A percentile compares a stretch with the other conserved stretches of the same genome.
Evolutionary conservation across 2,329 filamentous ascomycete species (phyloP).

Genomic region (Aspergillus terreus): DNA sequence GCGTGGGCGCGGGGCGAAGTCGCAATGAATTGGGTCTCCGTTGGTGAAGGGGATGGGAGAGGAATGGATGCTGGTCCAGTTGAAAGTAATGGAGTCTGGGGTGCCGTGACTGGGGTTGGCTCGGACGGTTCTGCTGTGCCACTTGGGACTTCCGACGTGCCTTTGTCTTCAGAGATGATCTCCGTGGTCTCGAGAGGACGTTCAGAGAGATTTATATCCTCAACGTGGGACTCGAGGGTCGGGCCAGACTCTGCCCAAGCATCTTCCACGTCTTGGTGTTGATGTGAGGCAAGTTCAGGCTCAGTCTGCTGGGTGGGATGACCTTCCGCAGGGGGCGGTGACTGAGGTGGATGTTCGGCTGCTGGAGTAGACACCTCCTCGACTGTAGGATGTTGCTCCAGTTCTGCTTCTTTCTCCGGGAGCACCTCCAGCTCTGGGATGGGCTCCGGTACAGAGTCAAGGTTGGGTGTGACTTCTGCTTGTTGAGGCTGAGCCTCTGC

Average conservation of each 20-base stretch:
- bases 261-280: constrained; percentile 18
- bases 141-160: constrained; percentile 5
- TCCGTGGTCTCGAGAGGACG: constrained; percentile 7
- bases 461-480: neutral
- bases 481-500: constrained; percentile 6
- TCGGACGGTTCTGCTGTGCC: constrained; percentile 12
- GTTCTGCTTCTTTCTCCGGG: constrained; percentile 11
- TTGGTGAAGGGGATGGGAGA: constrained; percentile 28
- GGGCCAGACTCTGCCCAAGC: constrained; percentile 12
- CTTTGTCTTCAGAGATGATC: constrained; percentile 8
- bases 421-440: constrained; percentile 7
- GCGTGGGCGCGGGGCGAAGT: constrained; percentile 19
- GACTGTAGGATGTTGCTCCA: constrained; percentile 16
- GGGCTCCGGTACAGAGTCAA: constrained; percentile 3
- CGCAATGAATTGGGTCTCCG: constrained; percentile 27
- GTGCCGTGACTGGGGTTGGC: constrained; percentile 18
- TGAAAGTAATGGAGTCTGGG: constrained; percentile 21
- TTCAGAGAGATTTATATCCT: constrained; percentile 11
- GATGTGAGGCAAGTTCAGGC: constrained; percentile 10
- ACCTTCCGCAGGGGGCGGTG: constrained; percentile 10
- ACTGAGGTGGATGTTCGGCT: constrained; percentile 8
- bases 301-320: constrained; percentile 8
- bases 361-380: constrained; percentile 13
- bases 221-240: constrained; percentile 11
- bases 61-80: constrained; percentile 19